Percentiles rank a stretch among this genome's conserved stretches.
phyloP scores from a whole-genome alignment of 495 filamentous ascomycete species.

The Daldinia bambusicola region DNA sequence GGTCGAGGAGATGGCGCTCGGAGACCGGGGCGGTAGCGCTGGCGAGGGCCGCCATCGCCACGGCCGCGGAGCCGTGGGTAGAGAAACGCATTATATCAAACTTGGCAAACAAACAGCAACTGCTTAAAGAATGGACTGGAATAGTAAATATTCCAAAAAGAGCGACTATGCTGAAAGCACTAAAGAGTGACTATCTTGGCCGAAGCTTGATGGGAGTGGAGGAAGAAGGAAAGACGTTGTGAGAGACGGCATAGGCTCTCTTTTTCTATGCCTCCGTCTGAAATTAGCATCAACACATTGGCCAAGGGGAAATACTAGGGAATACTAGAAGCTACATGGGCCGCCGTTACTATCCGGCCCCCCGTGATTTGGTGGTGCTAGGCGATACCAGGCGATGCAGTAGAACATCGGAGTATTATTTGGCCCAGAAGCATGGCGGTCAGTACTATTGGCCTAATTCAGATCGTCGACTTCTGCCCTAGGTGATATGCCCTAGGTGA shows the following conservation, averaged over 20 bases:
- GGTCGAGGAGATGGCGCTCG: constrained; percentile 38
- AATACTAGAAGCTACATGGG: background rate
- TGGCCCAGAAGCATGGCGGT: constrained; percentile 28
- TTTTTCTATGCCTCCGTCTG: constrained; percentile 46
- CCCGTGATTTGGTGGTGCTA: constrained; percentile 37
- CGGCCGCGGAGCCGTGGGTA: constrained; percentile 47
- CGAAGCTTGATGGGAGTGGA: constrained; percentile 46
- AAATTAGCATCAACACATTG: constrained; percentile 40
- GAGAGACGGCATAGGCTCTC: constrained; percentile 36
- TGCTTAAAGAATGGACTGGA: constrained; percentile 50
- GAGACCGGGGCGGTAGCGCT: constrained; percentile 42
- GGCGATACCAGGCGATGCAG: constrained; percentile 5
- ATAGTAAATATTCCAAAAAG: constrained; percentile 43
- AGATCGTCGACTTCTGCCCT: constrained; percentile 30
- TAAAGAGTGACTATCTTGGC: constrained; percentile 48
- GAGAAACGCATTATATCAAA: constrained; percentile 44
- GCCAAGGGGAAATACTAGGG: constrained; percentile 22
- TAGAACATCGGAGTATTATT: constrained; percentile 14
- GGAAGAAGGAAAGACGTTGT: constrained; percentile 14
- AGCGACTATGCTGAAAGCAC: constrained; percentile 47
- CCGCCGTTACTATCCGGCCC: constrained; percentile 30
- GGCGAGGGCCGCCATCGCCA: constrained; percentile 48
- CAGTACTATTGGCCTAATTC: constrained; percentile 40
- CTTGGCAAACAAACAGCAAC: constrained; percentile 34
- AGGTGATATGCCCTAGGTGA: background rate